Conservation (phyloP, 2,329 filamentous ascomycete species). For the Thielaviopsis euricoi region DNA sequence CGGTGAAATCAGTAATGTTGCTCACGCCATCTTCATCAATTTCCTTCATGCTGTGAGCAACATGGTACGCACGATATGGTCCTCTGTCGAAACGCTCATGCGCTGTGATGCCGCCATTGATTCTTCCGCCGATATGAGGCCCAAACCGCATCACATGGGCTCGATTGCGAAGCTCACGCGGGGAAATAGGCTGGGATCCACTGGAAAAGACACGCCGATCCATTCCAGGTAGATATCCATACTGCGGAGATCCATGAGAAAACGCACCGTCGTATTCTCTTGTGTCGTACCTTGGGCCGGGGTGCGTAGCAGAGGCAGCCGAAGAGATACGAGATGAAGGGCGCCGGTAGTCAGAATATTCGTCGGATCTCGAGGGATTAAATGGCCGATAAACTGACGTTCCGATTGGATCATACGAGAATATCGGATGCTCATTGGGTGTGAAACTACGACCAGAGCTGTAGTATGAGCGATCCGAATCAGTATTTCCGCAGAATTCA, state of each 20-base stretch:
- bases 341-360: neutral
- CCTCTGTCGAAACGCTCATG: conserved; percentile 2
- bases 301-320: neutral
- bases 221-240: neutral
- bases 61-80: conserved; percentile 3
- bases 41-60: neutral
- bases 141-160: conserved; percentile 2
- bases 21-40: neutral
- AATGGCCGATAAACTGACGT: neutral
- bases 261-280: neutral
- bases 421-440: conserved; percentile 7
- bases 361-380: neutral
- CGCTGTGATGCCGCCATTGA: neutral
- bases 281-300: neutral
- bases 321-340: conserved; percentile 4
- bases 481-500: neutral
- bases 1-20: neutral
- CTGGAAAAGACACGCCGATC: neutral
- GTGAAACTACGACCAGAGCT: neutral
- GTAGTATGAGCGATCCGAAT: conserved; percentile 1
- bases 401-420: conserved; percentile 8
- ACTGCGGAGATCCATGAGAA: neutral
- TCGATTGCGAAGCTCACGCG: neutral
- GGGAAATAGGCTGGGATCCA: neutral
- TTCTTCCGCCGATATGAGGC: neutral